Base-by-base conservation (phyloP, 2,329 filamentous ascomycete genomes). In the Alternaria hordeiaustralica region DNA sequence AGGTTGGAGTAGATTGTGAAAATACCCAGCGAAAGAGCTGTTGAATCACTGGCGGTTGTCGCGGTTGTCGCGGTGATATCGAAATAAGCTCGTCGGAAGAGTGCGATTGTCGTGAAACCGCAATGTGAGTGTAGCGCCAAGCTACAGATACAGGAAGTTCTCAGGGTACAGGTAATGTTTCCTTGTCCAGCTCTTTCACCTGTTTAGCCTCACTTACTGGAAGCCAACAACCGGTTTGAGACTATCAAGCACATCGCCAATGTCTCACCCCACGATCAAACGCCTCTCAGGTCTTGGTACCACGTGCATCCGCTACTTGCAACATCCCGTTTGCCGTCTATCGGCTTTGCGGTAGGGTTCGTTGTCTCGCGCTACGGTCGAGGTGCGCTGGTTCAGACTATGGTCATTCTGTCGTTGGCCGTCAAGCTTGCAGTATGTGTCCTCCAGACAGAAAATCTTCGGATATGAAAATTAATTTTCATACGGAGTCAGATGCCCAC, bases 141-240 rank as follows among this genome's bases (percentile, higher is more conserved):
- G 21, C 13, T 23, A 36, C 21, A 53, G 49, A 20, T 5, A 36
- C 30, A 36, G 28, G 11, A 11, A 25, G 2, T 36, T 20, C 28
- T 11, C 2, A 3, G n/a, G 36, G 5, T 7, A 25, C 21, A 13
- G 36, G 13, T 13, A 55, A 55, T 59, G 54, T 44, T 55, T 55
- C 18, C 41, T 26, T 11, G 33, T 18, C 43, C 55, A 54, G 49
- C 47, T 50, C 28, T 25, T 61, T 53, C 46, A 53, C 54, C 57
- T 33, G 49, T 51, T 13, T 33, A 61, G 59, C 54, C 26, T 30
- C 36, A 41, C 43, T 26, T 26, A 33, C 20, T 36, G 26, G 41
- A 41, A 20, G 25, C 15, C 30, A 57, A 55, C 58, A 64, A 64
- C 47, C 61, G 33, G 61, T 58, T 64, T 61, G 58, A 53, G 36